Evolutionary conservation across 345 rosid genomes (phyloP).

Genomic region (Aegle marmelos): DNA sequence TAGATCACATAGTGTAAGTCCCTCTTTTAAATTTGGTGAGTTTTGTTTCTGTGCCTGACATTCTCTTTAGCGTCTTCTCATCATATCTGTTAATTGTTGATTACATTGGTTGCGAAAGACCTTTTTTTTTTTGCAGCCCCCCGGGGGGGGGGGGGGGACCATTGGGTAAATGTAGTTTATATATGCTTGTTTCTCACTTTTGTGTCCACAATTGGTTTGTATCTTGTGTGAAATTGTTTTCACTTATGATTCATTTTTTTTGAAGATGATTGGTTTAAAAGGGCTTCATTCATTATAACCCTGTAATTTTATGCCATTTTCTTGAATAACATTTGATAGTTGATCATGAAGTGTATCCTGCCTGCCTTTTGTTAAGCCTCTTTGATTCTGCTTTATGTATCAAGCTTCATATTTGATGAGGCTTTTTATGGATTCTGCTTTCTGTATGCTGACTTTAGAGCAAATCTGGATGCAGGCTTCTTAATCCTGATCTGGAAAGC

Average conservation of each 20-base stretch:
- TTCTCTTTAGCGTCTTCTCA: not conserved
- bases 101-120: not conserved
- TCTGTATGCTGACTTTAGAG: constrained; percentile 14
- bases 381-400: not conserved
- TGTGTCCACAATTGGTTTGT: not conserved
- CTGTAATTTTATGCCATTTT: not conserved
- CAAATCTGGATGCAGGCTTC: constrained; percentile 60
- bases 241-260: not conserved
- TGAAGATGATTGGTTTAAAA: not conserved
- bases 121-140: too few species aligned
- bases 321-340: not conserved
- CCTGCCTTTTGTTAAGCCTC: not conserved
- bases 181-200: not conserved
- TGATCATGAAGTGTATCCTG: not conserved
- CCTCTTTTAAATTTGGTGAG: not conserved
- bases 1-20: not conserved
- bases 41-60: too few species aligned
- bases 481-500: constrained; percentile 79
- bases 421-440: constrained; percentile 3
- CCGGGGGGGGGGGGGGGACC: too few species aligned
- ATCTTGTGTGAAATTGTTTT: not conserved
- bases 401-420: not conserved
- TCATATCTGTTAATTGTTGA: not conserved
- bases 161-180: not conserved
- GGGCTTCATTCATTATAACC: not conserved